Evolutionary conservation across 306 rosid genomes (phyloP), one percentile per base, ranked within the genome.

Genomic region (Dryas octopetala): DNA sequence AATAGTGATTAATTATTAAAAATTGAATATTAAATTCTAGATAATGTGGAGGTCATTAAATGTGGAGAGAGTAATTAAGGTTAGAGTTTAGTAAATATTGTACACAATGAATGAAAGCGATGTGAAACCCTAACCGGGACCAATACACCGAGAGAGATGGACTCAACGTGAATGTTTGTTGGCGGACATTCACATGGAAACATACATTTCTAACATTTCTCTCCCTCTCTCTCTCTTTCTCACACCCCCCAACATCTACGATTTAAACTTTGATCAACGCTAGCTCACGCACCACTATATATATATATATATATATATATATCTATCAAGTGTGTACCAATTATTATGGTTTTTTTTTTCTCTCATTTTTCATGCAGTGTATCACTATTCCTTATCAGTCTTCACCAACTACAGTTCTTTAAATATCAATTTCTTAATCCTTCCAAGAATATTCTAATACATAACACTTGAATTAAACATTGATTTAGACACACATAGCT

Each of bases 121-220:
- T 73, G 65, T 60, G 78, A 86, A 86, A 80, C 71, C 88, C 82
- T 80, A 85, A 72, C 78, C 80, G 75, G 83, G 86, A 87, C 85
- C 78, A 72, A 81, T 81, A 79, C 85, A 71, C 80, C 79, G 74
- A 69, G 74, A 80, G 84, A 83, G 80, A 83, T 70, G 82, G 86
- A 73, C 83, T 87, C 89, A 74, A 69, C 79, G 81, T 90, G 93
- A 90, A 90, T 88, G 93, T 90, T 83, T 88, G 93, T 90, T 85
- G 85, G 81, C 76, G 77, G 76, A 70, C 82, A 85, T 88, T 85
- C 93, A 86, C 88, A 76, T 83, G 83, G 87, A 89, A 83, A 79
- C 86, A 72, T 75, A 47, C 75, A 81, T 79, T 64, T 74, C 15
- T 60, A 50, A 71, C 55, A 47, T 61, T 46, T 17, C 45, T 81